Evolutionary conservation across 148 eudicot species (phyloP), one percentile per base, ranked within the genome.

Genomic region (Limonium bicolor): DNA sequence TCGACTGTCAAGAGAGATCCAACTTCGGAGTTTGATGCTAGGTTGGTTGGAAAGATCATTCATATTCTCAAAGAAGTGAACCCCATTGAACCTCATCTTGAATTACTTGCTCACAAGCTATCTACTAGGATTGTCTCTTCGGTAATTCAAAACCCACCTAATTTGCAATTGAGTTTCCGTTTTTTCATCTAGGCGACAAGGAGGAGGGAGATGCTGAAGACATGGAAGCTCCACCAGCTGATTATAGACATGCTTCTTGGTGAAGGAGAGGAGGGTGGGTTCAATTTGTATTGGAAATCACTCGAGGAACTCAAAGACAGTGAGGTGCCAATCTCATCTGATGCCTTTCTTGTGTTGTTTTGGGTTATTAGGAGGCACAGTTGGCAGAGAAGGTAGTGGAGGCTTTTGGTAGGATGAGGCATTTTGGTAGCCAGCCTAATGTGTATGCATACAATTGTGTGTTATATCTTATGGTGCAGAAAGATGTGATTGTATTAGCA

Each of bases 161-260:
- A 67, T 36, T 60, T 70, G 0, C 42, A 42, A 27, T 6, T 66
- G 54, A 64, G 71, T 56, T 78, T 86, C 18, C 77, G 94, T 2
- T 82, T 86, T 31, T 76, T 78, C 54, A 63, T 78, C 28, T 82
- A 94, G 96, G 82, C 80, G 17, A 23, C 67, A 20, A 66, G 41
- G 6, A 22, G 46, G 11, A 25, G 49, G 48, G 22, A 9, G 0
- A n/a, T n/a, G n/a, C 57, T 70, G 17, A 56, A 59, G 7, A 48
- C 65, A 23, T 61, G 77, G 69, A 26, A 19, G 41, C 58, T 66
- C 11, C 58, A 49, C 30, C 59, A 73, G 57, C 54, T 48, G 17
- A 54, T 82, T 0, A 24, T 69, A 43, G 65, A 59, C 11, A 63
- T 49, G 71, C 55, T 82, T 16, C 27, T 45, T 18, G 40, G 52